These are phyloP conservation scores for Rubia tinctorum DNA, from an alignment of 305 asterid species.

Conservation along the genomic window DNA sequence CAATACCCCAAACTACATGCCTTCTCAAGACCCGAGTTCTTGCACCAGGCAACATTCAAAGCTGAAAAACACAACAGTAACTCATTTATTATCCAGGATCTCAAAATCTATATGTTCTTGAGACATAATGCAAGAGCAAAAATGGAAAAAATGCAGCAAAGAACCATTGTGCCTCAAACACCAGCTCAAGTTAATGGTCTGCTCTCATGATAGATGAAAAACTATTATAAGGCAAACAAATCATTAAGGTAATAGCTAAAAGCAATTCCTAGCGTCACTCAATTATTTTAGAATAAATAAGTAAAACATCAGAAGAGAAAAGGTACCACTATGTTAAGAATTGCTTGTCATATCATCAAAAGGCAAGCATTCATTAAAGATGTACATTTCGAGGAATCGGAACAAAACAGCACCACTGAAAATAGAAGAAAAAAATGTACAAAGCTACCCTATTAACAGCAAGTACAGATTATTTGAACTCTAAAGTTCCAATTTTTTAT, in stretches of 20 bases:
- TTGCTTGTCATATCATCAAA: not conserved
- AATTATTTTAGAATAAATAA: not conserved
- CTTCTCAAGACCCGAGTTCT: slow-evolving; percentile 71
- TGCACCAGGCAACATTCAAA: slow-evolving; percentile 68
- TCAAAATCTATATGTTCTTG: slow-evolving; percentile 26
- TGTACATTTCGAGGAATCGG: not conserved
- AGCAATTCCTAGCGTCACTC: not conserved
- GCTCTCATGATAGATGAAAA: not conserved
- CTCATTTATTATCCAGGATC: slow-evolving; percentile 49
- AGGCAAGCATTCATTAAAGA: not conserved
- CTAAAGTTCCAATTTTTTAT: not conserved
- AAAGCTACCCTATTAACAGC: not conserved
- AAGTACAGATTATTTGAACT: not conserved
- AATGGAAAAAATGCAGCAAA: not conserved
- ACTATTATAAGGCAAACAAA: not conserved
- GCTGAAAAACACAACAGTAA: slow-evolving; percentile 68
- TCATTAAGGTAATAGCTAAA: not conserved
- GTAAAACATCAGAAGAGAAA: not conserved
- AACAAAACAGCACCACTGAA: not conserved
- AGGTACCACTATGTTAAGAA: not conserved
- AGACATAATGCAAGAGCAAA: slow-evolving; percentile 25
- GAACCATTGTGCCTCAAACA: not conserved
- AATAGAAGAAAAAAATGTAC: too few species aligned
- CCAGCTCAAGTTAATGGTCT: not conserved
- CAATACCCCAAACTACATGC: slow-evolving; percentile 47